Evolutionary conservation across 768 basidiomycete species (phyloP), one percentile per base, ranked within the genome.

Genomic region (Boletus huronensis): DNA sequence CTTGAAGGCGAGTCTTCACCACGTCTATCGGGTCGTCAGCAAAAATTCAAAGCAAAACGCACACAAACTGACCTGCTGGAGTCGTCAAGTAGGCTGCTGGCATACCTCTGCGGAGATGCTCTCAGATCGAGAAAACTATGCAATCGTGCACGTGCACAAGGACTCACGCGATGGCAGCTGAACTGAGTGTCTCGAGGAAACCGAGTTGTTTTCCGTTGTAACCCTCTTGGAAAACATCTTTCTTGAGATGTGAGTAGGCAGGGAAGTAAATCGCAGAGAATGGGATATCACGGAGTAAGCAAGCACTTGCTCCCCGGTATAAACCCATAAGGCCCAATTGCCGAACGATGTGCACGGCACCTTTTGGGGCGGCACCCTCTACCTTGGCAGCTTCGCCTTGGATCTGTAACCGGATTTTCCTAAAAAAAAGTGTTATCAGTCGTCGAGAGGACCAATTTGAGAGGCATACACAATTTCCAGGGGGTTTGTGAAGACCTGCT

Each of bases 221-320:
- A 6, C 97, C 97, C 68, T 99, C 97, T 49, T 88, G 81, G 79
- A 98, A 99, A 25, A 98, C 60, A 70, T 99, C 96, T 70, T 84
- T 89, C 80, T 97, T 92, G 65, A 93, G 72, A 67, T 95, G 93
- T 43, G 83, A 84, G 71, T 97, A 95, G 45, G 92, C 81, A 19
- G 90, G 82, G 76, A 93, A 92, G 70, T 92, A 93, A 60, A 94
- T 88, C 35, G 93, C 94, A 31, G 95, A 98, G 74, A 98, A 99
- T 2, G 97, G 97, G 50, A 98, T 93, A 69, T 98, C 96, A 46
- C 94, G 90, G 32, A 94, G 81, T 62, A 98, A 74, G 73, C 97
- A 99, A 21, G 96, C 97, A 56, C 83, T 85, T 16, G 95, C 86
- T 47, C 97, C 97, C 70, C 82, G 88, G 78, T 99, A 99, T 39